Evolutionary conservation across 345 rosid species (phyloP).

Genomic region (Gossypium sturtianum): DNA sequence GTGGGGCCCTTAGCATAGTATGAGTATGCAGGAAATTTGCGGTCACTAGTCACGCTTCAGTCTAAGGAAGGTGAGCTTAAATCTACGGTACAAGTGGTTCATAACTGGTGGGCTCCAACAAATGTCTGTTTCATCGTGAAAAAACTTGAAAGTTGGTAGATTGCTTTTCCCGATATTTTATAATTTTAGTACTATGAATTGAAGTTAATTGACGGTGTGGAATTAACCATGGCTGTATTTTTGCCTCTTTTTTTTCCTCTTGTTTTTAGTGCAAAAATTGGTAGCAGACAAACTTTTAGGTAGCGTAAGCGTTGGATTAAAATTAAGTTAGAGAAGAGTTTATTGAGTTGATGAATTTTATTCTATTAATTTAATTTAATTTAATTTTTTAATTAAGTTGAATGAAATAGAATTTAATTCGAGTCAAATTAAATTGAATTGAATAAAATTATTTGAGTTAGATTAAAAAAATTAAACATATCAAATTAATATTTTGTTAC

Average conservation of each 20-base stretch:
- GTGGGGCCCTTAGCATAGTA: conserved; percentile 10
- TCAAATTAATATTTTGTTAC: rapidly evolving
- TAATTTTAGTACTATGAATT: background rate
- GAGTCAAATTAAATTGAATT: rapidly evolving
- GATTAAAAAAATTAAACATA: too few relatives aligned
- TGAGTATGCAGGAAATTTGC: background rate
- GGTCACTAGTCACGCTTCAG: background rate
- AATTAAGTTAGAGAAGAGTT: too few relatives aligned
- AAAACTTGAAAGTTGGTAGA: background rate
- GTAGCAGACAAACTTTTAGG: too few relatives aligned
- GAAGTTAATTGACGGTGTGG: background rate
- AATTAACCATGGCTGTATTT: background rate
- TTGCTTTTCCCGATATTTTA: background rate
- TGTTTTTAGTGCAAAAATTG: too few relatives aligned
- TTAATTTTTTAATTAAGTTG: too few relatives aligned
- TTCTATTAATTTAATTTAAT: too few relatives aligned
- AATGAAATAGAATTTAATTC: too few relatives aligned
- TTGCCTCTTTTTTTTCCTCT: background rate
- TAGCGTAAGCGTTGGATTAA: too few relatives aligned
- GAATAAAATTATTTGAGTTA: too few relatives aligned
- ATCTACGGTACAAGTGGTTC: background rate
- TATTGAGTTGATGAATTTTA: too few relatives aligned
- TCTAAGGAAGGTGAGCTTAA: background rate
- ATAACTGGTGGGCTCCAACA: background rate
- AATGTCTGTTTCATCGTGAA: background rate